Evolutionary conservation across 2,329 filamentous ascomycete species (phyloP).

Genomic region (Sordariomycetes sp.): DNA sequence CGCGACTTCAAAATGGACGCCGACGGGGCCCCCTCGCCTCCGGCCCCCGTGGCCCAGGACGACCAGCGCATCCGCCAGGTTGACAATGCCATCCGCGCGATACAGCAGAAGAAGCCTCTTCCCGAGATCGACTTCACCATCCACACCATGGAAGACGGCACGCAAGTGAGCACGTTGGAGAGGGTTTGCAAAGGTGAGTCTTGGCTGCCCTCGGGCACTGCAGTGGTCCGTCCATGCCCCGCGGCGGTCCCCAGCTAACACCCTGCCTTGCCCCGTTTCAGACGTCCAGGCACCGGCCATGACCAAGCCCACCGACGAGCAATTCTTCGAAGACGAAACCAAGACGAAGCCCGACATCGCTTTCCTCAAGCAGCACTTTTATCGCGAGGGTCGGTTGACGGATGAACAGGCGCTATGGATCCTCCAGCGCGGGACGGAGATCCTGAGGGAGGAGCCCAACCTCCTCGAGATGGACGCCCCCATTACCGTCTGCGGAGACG

Average conservation of each 20-base stretch:
- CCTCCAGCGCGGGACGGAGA: constrained; percentile 72
- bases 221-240: background rate
- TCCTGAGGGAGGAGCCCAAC: constrained; percentile 84
- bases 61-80: constrained; percentile 48
- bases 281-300: constrained; percentile 97
- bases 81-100: constrained; percentile 83
- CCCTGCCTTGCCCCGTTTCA: constrained; percentile 23
- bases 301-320: constrained; percentile 80
- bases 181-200: constrained; percentile 89
- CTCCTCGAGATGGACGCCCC: constrained; percentile 98
- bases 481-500: constrained; percentile 96
- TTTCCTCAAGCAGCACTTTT: constrained; percentile 97
- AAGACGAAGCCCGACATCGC: constrained; percentile 79
- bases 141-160: constrained; percentile 96
- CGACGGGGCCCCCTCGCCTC: constrained; percentile 19
- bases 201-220: background rate
- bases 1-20: constrained; percentile 30
- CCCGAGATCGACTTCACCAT: constrained; percentile 98
- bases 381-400: constrained; percentile 89
- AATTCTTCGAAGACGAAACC: constrained; percentile 84
- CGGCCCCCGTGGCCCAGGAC: constrained; percentile 22
- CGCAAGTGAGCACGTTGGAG: constrained; percentile 88
- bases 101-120: constrained; percentile 86
- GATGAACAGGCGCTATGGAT: constrained; percentile 98
- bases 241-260: constrained; percentile 6